Conservation (phyloP, 805 yeast species). For the Candida railenensis region DNA sequence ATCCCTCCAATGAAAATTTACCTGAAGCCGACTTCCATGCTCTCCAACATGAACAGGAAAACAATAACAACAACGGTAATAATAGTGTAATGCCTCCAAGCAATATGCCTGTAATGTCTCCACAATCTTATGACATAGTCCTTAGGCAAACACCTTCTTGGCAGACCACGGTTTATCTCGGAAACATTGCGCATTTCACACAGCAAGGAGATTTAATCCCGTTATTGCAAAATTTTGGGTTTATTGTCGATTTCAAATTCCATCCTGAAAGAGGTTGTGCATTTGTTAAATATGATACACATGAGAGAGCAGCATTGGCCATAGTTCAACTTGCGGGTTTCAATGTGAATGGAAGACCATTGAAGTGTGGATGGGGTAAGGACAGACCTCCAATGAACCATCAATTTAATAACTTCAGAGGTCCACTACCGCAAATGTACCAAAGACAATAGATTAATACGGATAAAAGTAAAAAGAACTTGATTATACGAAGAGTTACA, state of each 20-base stretch:
- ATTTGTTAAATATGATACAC: slow-evolving; percentile 82
- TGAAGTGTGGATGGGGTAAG: slow-evolving; percentile 89
- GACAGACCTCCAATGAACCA: slow-evolving; percentile 38
- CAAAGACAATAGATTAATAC: background rate
- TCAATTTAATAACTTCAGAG: slow-evolving; percentile 22
- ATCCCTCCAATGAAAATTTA: background rate
- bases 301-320: slow-evolving; percentile 86
- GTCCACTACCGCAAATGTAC: slow-evolving; percentile 28
- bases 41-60: background rate
- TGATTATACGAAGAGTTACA: background rate
- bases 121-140: slow-evolving; percentile 67
- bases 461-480: background rate
- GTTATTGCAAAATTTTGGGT: slow-evolving; percentile 76
- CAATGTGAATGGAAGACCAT: slow-evolving; percentile 69
- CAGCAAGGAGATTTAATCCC: slow-evolving; percentile 74
- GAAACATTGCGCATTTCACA: slow-evolving; percentile 77
- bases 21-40: background rate
- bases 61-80: slow-evolving; percentile 5
- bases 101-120: slow-evolving; percentile 35
- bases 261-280: slow-evolving; percentile 86
- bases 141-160: slow-evolving; percentile 77
- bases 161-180: slow-evolving; percentile 85
- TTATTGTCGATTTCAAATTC: slow-evolving; percentile 74
- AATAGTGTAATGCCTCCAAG: background rate
- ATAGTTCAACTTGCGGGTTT: slow-evolving; percentile 76